Conservation (phyloP, 2,329 filamentous ascomycete species). For the Cryphonectria carpinicola region DNA sequence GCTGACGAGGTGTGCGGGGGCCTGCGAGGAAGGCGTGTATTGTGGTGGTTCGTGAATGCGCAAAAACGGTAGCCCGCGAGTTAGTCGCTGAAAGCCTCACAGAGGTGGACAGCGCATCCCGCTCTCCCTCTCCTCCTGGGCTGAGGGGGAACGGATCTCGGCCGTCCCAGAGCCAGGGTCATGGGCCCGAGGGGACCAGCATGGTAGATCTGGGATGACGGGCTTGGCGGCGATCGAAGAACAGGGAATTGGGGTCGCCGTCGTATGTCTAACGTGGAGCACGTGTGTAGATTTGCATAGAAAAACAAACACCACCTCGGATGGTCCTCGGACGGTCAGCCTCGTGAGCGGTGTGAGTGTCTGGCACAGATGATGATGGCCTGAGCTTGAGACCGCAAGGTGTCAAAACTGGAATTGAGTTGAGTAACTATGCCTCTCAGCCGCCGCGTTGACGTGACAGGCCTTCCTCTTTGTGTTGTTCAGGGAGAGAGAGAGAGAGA, state of each 20-base stretch:
- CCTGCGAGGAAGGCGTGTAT: neutral
- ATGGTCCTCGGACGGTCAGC: neutral
- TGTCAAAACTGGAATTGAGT: neutral
- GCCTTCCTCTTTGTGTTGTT: neutral
- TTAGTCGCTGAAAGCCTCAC: neutral
- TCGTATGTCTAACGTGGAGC: neutral
- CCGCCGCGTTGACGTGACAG: neutral
- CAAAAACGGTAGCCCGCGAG: neutral
- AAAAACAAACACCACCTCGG: neutral
- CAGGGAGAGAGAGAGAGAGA: neutral
- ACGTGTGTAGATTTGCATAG: conserved; percentile 5
- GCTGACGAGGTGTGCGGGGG: neutral
- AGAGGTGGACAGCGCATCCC: conserved; percentile 1
- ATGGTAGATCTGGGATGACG: conserved; percentile 5
- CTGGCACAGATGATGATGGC: neutral
- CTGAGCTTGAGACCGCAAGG: neutral
- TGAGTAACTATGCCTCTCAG: neutral
- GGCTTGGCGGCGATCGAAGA: conserved; percentile 7
- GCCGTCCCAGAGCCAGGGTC: conserved; percentile 1
- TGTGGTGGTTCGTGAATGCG: neutral
- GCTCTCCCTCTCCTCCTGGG: too few species aligned
- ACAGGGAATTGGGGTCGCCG: conserved; percentile 3
- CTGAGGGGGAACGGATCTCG: neutral
- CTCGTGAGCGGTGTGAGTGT: neutral
- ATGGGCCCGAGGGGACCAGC: neutral